Conservation (phyloP, 139 green algal species). For the Protoeuglena noctilucae region DNA sequence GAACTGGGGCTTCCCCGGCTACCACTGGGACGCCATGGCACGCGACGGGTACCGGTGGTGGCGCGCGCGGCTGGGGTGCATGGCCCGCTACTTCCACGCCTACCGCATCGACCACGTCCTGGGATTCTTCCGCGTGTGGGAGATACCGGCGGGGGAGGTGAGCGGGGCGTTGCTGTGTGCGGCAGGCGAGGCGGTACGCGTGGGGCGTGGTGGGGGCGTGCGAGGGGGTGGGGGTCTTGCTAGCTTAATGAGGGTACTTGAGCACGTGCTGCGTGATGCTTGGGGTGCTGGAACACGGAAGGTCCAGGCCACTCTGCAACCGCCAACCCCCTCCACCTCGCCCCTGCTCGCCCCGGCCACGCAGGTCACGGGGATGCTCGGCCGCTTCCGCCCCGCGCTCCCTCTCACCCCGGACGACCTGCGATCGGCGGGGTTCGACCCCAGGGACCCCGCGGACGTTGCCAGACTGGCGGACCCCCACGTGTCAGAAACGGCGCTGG, state of each 20-base stretch:
- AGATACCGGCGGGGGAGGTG: no score
- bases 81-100: constrained; percentile 81
- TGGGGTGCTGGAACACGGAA: no score
- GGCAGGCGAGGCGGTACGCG: no score
- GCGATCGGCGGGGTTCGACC: constrained; percentile 47
- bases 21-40: constrained; percentile 91
- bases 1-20: constrained; percentile 93
- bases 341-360: constrained; percentile 39
- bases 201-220: no score
- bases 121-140: constrained; percentile 97
- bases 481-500: constrained; percentile 25
- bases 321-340: no score
- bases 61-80: constrained; percentile 46
- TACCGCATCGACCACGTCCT: constrained; percentile 96
- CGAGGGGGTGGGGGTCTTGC: no score
- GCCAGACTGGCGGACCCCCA: constrained; percentile 23
- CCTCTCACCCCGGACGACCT: constrained; percentile 62
- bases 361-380: constrained; percentile 49
- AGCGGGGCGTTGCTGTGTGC: no score
- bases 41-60: constrained; percentile 78
- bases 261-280: no score
- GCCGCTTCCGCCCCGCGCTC: constrained; percentile 66
- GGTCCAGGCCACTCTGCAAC: no score
- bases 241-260: no score
- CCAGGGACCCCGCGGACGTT: background rate